Evolutionary conservation across 805 yeast genomes (phyloP).

Genomic region (Ogataea naganishii): DNA sequence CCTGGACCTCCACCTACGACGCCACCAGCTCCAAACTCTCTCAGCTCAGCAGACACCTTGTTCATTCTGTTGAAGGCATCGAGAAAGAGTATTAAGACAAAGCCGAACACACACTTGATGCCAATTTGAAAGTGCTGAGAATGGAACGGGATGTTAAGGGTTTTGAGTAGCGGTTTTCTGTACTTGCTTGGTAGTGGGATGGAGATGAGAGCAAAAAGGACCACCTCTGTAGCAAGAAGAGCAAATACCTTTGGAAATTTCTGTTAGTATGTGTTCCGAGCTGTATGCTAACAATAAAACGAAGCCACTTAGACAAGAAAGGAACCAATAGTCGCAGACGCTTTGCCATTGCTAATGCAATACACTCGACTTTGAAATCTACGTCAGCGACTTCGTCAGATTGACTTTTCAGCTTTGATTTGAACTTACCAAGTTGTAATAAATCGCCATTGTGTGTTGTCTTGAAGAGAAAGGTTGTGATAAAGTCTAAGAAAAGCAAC

Average conservation of each 20-base stretch:
- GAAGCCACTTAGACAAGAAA: no score
- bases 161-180: conserved; percentile 58
- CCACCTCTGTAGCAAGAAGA: conserved; percentile 73
- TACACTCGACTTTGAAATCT: no score
- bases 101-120: conserved; percentile 73
- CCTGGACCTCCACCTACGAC: conserved; percentile 36
- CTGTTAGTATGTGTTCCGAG: no score
- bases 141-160: conserved; percentile 61
- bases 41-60: conserved; percentile 57
- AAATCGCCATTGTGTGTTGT: conserved; percentile 23
- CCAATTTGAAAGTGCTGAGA: conserved; percentile 67
- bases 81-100: conserved; percentile 73
- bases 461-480: no score
- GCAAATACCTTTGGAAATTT: conserved; percentile 70
- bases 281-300: no score
- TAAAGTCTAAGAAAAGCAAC: no score
- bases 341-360: no score
- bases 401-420: no score
- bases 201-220: conserved; percentile 67
- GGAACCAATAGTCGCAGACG: no score
- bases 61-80: conserved; percentile 84
- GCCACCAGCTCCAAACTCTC: conserved; percentile 18
- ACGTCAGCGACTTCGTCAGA: no score
- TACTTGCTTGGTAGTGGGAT: conserved; percentile 74
- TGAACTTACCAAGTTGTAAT: conserved; percentile 20